These are phyloP conservation scores for Penicillium atrosanguineum DNA, from an alignment of 495 filamentous ascomycete species.

Conservation along the genomic window DNA sequence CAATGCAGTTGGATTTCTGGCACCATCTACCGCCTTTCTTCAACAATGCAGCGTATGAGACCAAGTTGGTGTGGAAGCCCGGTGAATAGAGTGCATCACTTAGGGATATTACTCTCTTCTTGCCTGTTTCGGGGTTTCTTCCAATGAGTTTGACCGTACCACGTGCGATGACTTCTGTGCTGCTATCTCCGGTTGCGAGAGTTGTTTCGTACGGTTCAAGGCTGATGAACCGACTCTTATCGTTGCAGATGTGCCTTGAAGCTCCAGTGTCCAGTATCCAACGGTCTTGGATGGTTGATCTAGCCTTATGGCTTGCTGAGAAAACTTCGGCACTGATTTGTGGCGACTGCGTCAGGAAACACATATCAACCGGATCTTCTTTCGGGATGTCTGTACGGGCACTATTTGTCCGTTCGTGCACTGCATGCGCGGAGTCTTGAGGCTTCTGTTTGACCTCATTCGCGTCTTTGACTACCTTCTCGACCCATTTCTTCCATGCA, in stretches of 20 bases:
- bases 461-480: neutral
- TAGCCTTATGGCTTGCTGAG: too few species aligned
- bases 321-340: too few species aligned
- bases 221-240: neutral
- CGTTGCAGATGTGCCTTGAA: neutral
- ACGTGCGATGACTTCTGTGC: neutral
- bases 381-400: too few species aligned
- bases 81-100: neutral
- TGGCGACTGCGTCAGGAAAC: too few species aligned
- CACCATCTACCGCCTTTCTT: neutral
- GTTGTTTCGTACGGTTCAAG: neutral
- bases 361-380: too few species aligned
- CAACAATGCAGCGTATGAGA: neutral
- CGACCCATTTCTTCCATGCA: neutral
- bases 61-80: neutral
- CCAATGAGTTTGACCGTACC: neutral
- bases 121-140: neutral
- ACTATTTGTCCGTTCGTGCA: too few species aligned
- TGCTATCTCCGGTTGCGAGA: neutral
- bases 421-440: too few species aligned
- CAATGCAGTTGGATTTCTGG: neutral
- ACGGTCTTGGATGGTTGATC: too few species aligned
- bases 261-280: neutral
- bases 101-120: neutral
- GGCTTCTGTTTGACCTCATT: neutral